Evolutionary conservation across 225 moss, liverwort and hornwort genomes (phyloP), one percentile per base, ranked within the genome.

Genomic region (Takakia lepidozioides): DNA sequence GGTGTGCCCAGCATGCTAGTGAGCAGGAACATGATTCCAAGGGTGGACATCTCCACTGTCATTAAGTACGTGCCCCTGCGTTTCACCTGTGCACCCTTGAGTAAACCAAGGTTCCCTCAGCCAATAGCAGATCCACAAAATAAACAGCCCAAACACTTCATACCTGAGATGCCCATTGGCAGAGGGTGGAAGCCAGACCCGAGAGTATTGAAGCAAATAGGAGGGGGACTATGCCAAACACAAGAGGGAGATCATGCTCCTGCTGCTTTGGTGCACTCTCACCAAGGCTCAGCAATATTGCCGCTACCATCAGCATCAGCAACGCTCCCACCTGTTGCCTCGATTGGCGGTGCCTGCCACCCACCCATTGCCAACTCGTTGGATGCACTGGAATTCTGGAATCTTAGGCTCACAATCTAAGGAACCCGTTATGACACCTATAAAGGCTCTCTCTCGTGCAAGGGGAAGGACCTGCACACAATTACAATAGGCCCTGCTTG

Each of bases 151-250:
- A 45, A 35, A 13, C 19, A 32, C 18, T 11, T 24, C 60, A 34
- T 61, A 87, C 86, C 75, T 95, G 95, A 54, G 84, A 76, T 29
- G 90, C 86, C 95, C 90, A 90, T 60, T 95, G 90, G 72, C 95
- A 95, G 14, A 95, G 84, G 29, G 95, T 84, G 35, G 95, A 90
- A 24, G 95, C 95, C 49, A 95, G 71, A 38, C 95, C 95, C 3
- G 95, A 90, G 35, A 95, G 84, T 39, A 90, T 52, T 19, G 95
- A 95, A 60, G 95, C 95, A 52, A 71, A 48, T 23, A 95, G 55
- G 39, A 95, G 74, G 15, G 90, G 90, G 38, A 95, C 69, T 36
- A 95, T 79, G n/a, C 95, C 95, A 44, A 87, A 54, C 58, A 86
- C 46, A 56, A 90, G 58, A 2, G 71, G 75, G 45, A 73, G 74